Evolutionary conservation across 2,329 filamentous ascomycete species (phyloP).

Genomic region (Alternaria hordeiaustralica): DNA sequence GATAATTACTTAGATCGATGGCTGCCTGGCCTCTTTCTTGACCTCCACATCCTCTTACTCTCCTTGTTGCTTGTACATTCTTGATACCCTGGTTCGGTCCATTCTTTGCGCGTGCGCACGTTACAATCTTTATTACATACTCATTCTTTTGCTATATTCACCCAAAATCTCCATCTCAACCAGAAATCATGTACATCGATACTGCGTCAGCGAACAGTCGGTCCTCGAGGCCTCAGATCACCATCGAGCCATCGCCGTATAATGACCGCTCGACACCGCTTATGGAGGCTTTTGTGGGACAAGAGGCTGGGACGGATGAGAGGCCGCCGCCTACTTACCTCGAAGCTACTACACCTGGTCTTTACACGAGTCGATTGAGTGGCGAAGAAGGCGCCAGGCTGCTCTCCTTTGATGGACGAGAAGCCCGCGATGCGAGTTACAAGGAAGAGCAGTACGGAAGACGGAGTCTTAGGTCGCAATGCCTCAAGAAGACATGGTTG

Average conservation of each 20-base stretch:
- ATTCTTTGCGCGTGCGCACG: conserved; percentile 1
- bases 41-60: conserved; percentile 5
- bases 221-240: conserved; percentile 26
- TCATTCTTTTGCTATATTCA: not conserved
- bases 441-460: conserved; percentile 34
- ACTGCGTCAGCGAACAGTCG: conserved; percentile 40
- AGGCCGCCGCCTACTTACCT: conserved; percentile 37
- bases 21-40: conserved; percentile 19
- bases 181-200: conserved; percentile 40
- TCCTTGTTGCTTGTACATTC: not conserved
- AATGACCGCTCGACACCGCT: conserved; percentile 31
- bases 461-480: conserved; percentile 27
- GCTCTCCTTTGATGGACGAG: conserved; percentile 26
- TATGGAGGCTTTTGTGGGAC: conserved; percentile 32
- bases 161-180: not conserved
- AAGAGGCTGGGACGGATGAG: conserved; percentile 17
- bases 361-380: conserved; percentile 34
- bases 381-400: conserved; percentile 41
- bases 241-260: conserved; percentile 23
- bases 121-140: not conserved
- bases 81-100: conserved; percentile 3
- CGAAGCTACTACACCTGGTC: conserved; percentile 44
- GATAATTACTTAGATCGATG: conserved; percentile 13
- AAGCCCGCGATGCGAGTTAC: conserved; percentile 22
- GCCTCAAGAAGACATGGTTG: conserved; percentile 27